phyloP scores from a whole-genome alignment of 2,329 filamentous ascomycete species.

The Exophiala sp. region DNA sequence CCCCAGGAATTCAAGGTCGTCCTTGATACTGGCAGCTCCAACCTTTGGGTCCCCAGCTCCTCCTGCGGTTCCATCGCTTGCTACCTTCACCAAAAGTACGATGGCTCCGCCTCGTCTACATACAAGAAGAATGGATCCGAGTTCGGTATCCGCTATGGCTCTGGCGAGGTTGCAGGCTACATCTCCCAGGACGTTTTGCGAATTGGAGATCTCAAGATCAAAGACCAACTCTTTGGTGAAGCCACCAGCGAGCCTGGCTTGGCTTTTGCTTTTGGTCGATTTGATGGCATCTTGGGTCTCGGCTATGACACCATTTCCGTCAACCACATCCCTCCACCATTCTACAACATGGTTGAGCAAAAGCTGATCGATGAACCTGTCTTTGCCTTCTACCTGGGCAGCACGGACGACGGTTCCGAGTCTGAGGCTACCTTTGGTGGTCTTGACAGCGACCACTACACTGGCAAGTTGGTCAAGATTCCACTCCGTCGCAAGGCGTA shows the following conservation, averaged over 20 bases:
- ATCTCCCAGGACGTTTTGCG: conserved; percentile 82
- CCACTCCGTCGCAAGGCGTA: conserved; percentile 97
- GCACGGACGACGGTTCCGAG: conserved; percentile 65
- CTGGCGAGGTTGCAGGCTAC: conserved; percentile 87
- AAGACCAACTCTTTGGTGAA: conserved; percentile 92
- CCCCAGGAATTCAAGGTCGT: conserved; percentile 97
- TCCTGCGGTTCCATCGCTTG: conserved; percentile 94
- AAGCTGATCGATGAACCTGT: conserved; percentile 84
- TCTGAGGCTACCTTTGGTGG: conserved; percentile 91
- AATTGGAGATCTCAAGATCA: conserved; percentile 85
- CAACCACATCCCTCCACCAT: conserved; percentile 88
- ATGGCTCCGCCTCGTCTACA: conserved; percentile 80
- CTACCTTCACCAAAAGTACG: conserved; percentile 96
- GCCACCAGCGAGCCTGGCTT: conserved; percentile 93
- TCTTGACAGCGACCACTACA: conserved; percentile 74
- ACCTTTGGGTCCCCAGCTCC: conserved; percentile 93
- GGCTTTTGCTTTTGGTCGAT: conserved; percentile 95
- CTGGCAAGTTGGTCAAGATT: conserved; percentile 85
- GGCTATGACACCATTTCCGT: conserved; percentile 97
- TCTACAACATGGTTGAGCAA: conserved; percentile 94
- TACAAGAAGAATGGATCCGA: conserved; percentile 91
- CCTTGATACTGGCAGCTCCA: conserved; percentile 96
- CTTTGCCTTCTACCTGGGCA: conserved; percentile 93
- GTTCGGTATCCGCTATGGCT: conserved; percentile 94
- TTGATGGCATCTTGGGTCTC: conserved; percentile 93